Base-by-base conservation (phyloP, 805 yeast species). In the Ogataea parapolymorpha region DNA sequence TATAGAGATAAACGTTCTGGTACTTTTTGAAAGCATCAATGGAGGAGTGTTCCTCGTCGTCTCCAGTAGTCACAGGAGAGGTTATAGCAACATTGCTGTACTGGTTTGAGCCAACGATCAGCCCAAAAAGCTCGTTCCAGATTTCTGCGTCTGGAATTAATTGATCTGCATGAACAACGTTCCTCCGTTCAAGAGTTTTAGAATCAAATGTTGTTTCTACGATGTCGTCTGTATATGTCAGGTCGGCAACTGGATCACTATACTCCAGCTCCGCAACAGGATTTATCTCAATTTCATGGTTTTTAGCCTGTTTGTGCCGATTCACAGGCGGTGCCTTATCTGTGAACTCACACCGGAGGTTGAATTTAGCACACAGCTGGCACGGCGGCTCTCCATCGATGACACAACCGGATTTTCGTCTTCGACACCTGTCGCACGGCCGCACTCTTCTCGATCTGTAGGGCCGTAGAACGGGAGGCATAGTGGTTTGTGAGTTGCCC, bases 341-440 rank as follows among this genome's bases (percentile, higher is more conserved):
- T 17, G 42, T 48, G 32, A 48, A 48, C 32, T 48, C 52, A 32
- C 52, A 48, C 5, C 28, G 28, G 15, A 32, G 26, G 5, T 38
- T 39, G 12, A 35, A 27, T 14, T 37, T 42, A 8, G 43, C 41
- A 29, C 52, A 48, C 17, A 46, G 34, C 35, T 22, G 22, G 30
- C 52, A 48, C 3, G 52, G 52, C 6, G 31, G 41, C 9, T 44
- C 39, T 6, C 44, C 45, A 18, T 39, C 45, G 14, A 48, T 39
- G 4, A 45, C 34, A 28, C 52, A 48, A 6, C 52, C 45, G 11
- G 46, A 26, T 4, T 46, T 28, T 10, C 50, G 34, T 26, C 37
- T 45, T 11, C 52, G 49, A 32, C 52, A 48, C 25, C 46, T 18
- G 34, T 48, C 52, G 27, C 52, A 48, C 10, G 52, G 52, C 23